Percentiles rank a stretch among this genome's conserved stretches.
Evolutionary conservation across 805 yeast species (phyloP).

Genomic region (Suhomyces pyralidae): DNA sequence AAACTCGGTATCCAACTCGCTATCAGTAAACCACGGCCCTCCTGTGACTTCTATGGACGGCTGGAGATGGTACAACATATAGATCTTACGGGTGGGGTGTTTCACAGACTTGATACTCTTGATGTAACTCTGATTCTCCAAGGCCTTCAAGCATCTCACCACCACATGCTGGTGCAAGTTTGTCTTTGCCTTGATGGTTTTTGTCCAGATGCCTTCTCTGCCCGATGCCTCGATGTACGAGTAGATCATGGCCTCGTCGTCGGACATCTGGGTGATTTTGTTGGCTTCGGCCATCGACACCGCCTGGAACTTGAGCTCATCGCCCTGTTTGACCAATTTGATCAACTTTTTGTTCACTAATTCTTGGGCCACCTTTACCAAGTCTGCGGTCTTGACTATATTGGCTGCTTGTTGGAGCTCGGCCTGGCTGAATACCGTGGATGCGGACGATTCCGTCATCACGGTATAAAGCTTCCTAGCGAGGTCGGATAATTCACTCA

Average conservation of each 20-base stretch:
- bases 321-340: constrained; percentile 66
- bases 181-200: constrained; percentile 82
- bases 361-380: constrained; percentile 50
- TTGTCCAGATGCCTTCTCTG: constrained; percentile 95
- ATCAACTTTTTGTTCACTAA: constrained; percentile 57
- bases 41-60: constrained; percentile 97
- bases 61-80: constrained; percentile 89
- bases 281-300: constrained; percentile 70
- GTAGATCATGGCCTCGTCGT: constrained; percentile 89
- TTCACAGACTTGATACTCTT: constrained; percentile 89
- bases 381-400: constrained; percentile 40
- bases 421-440: constrained; percentile 59
- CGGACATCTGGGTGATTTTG: constrained; percentile 70
- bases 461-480: constrained; percentile 59
- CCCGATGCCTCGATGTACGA: constrained; percentile 90
- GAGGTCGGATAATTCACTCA: constrained; percentile 31
- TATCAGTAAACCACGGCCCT: constrained; percentile 98
- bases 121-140: constrained; percentile 79
- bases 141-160: constrained; percentile 69
- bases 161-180: constrained; percentile 92
- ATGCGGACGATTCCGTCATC: constrained; percentile 55
- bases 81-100: constrained; percentile 90
- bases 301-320: constrained; percentile 70
- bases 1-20: constrained; percentile 91
- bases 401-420: constrained; percentile 58